Evolutionary conservation across 2,329 filamentous ascomycete genomes (phyloP), one percentile per base, ranked within the genome.

Genomic region (Paraphoma sp.): DNA sequence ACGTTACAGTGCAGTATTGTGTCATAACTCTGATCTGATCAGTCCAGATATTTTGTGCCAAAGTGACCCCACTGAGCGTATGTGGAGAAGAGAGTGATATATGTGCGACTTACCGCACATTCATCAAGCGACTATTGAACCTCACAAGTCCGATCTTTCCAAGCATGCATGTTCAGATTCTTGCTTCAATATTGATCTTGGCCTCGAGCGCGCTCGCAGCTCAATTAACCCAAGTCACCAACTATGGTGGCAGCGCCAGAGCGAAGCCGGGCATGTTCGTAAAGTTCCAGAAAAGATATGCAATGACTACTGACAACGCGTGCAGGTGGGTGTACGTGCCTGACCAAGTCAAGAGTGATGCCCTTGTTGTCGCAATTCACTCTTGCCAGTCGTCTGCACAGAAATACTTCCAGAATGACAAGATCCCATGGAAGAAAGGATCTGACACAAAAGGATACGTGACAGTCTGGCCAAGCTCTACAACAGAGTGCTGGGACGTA

Each of bases 401-500:
- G 18, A 64, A 64, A 17, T 73, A 73, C 47, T 71, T 73, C 55
- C 55, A 60, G 16, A 71, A 72, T 54, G 46, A 50, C 42, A 65
- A 67, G 58, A 72, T 73, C 11, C 70, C 69, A 10, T 73, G 70
- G 69, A 60, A 70, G 23, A 61, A 70, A 56, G 70, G 69, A 14
- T 70, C 69, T 1, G 70, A 73, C 33, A 44, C 54, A 9, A 73
- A 73, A 53, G 69, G 70, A 10, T 73, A 73, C 48, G 60, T 72
- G 8, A 68, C 67, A 28, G 67, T 73, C 2, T 73, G 69, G 68
- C 70, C 70, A 23, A 65, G 61, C 45, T 70, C 69, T 6, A 70
- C 69, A 10, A 71, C 68, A 1, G 63, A 71, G 31, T 87, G 86
- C 74, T 87, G 85, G 85, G 86, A 87, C 55, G 83, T 87, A 1